These are phyloP conservation scores for Myochromella boudieri DNA, from an alignment of 768 basidiomycete genomes.

Conservation along the genomic window DNA sequence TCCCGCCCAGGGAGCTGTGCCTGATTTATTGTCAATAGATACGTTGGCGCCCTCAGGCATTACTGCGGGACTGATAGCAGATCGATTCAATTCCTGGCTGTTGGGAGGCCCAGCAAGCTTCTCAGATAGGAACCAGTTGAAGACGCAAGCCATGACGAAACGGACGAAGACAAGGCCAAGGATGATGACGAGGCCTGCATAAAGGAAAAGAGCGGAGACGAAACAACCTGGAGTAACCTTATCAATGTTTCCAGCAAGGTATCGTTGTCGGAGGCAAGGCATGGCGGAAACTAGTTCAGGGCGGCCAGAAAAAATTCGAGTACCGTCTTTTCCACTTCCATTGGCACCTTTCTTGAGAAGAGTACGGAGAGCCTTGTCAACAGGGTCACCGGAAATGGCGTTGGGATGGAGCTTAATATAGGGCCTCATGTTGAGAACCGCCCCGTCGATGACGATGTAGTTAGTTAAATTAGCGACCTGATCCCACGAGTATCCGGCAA, in stretches of 20 bases:
- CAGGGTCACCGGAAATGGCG: conserved; percentile 66
- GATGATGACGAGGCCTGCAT: conserved; percentile 88
- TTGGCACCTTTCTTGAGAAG: conserved; percentile 50
- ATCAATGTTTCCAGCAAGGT: conserved; percentile 93
- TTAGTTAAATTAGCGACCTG: conserved; percentile 72
- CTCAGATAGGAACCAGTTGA: conserved; percentile 94
- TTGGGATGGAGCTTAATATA: conserved; percentile 77
- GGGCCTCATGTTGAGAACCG: conserved; percentile 89
- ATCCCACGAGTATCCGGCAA: conserved; percentile 90
- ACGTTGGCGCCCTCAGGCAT: conserved; percentile 96
- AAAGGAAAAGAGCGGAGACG: conserved; percentile 85
- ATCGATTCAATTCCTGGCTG: conserved; percentile 68
- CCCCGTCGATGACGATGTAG: conserved; percentile 90
- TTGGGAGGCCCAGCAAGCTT: conserved; percentile 77
- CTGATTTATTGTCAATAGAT: conserved; percentile 86
- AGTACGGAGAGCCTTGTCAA: conserved; percentile 83
- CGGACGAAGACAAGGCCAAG: conserved; percentile 87
- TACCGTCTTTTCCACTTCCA: conserved; percentile 82
- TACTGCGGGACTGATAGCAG: conserved; percentile 91
- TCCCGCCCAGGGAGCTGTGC: conserved; percentile 93
- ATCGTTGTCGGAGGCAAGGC: conserved; percentile 81
- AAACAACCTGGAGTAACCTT: conserved; percentile 97
- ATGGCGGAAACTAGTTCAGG: conserved; percentile 64
- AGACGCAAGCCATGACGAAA: conserved; percentile 94
- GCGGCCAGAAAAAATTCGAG: conserved; percentile 80